Evolutionary conservation across 1,284 basidiomycete genomes (phyloP), one percentile per base, ranked within the genome.

Genomic region (Prillingera fragicola): DNA sequence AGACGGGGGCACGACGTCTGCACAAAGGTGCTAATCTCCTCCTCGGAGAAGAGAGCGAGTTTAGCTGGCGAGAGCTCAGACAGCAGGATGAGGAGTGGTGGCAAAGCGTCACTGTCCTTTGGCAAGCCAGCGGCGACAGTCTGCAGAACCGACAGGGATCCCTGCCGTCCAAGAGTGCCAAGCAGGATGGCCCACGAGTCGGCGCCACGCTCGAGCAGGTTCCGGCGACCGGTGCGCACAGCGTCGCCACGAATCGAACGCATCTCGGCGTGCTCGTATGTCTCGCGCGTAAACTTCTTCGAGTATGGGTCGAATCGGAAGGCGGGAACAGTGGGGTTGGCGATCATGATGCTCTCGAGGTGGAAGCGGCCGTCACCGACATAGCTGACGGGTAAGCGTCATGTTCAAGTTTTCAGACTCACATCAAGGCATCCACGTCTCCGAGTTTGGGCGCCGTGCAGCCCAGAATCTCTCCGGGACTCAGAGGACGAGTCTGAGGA

Each of bases 291-390:
- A 45, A 99, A 78, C 62, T 92, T 92, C 70, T 98, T 98, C 24
- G 89, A 90, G 70, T 98, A 99, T 5, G 95, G 95, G 63, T 98
- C 95, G 71, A 97, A 99, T 23, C 95, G 81, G 75, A 96, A 98
- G 0, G 95, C 92, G 10, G 94, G 90, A 18, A 97, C 80, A n/a
- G 78, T 73, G 0, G 95, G 95, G 68, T 99, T 99, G 23, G 90
- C 90, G 50, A 99, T 97, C 95, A 98, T 99, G 67, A 97, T 92
- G 12, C 87, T 87, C 70, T 99, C 95, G 14, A 98, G 79, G 65
- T 98, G 95, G 74, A 99, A 99, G 12, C 95, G 83, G 15, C 95
- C 95, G 63, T 99, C 95, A 18, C 95, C 95, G 23, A 99, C 80
- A 69, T 98, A 99, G 59, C 89, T 91, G 59, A n/a, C n/a, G 15